Conservation (phyloP, 495 filamentous ascomycete genomes). For the Annulohypoxylon nitens region DNA sequence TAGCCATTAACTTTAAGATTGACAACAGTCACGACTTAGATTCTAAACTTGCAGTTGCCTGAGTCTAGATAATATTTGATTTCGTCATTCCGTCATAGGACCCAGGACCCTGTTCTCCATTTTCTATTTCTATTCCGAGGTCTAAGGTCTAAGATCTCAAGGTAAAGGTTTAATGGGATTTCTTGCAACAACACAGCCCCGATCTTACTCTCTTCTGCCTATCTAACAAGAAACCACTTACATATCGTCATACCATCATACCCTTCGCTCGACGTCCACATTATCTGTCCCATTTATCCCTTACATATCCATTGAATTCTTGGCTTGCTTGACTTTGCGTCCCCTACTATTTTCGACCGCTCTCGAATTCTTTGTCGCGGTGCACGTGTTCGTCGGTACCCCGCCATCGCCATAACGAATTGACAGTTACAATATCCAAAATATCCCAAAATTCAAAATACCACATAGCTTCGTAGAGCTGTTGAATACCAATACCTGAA, state of each 20-base stretch:
- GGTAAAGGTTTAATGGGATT: neutral
- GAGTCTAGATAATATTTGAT: neutral
- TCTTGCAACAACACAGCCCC: constrained; percentile 12
- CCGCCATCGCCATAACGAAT: constrained; percentile 7
- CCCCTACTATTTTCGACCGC: neutral
- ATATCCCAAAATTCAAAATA: neutral
- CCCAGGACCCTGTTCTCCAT: neutral
- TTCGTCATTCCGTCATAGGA: neutral
- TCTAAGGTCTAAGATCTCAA: neutral
- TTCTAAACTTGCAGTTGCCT: neutral
- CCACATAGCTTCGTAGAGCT: neutral
- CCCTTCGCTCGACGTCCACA: neutral
- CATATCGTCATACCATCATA: neutral
- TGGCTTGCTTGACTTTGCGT: neutral
- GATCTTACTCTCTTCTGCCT: neutral
- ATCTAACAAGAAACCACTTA: neutral
- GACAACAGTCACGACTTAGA: too few species aligned
- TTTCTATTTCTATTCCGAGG: neutral
- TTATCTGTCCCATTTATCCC: neutral
- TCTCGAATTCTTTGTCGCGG: constrained; percentile 17
- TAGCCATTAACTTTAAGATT: too few species aligned
- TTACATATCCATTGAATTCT: neutral
- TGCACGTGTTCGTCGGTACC: constrained; percentile 20
- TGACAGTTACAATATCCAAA: neutral
- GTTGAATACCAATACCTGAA: neutral